Evolutionary conservation across 257 asterid genomes (phyloP).

Genomic region (Ophiorrhiza pumila): DNA sequence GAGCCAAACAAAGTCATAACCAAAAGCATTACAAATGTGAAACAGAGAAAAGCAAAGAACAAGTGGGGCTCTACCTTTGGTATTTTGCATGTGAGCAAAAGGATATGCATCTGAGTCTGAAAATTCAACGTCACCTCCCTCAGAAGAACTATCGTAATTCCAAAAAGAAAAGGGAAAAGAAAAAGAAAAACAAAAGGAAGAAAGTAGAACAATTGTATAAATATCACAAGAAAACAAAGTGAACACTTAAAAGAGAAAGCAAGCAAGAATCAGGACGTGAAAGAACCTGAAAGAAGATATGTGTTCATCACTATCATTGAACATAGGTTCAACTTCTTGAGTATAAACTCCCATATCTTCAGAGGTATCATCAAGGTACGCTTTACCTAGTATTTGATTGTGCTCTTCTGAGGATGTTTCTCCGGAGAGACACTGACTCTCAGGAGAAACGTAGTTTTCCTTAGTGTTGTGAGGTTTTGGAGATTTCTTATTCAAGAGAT

Average conservation of each 20-base stretch:
- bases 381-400: conserved; percentile 28
- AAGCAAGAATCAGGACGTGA: conserved; percentile 17
- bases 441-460: conserved; percentile 23
- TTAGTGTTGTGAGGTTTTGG: conserved; percentile 38
- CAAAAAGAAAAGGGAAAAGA: conserved; percentile 19
- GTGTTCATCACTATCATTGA: conserved; percentile 36
- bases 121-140: conserved; percentile 37
- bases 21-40: background rate
- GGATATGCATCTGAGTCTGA: conserved; percentile 30
- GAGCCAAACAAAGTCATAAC: background rate
- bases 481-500: conserved; percentile 62
- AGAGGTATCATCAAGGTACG: conserved; percentile 28
- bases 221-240: conserved; percentile 17
- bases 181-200: background rate
- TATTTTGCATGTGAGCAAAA: conserved; percentile 28
- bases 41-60: conserved; percentile 6
- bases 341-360: conserved; percentile 33
- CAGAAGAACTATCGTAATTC: conserved; percentile 30
- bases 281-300: conserved; percentile 45
- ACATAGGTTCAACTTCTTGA: conserved; percentile 29
- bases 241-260: conserved; percentile 11
- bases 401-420: conserved; percentile 25
- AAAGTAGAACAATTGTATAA: conserved; percentile 5
- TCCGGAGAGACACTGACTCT: conserved; percentile 33
- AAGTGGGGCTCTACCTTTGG: conserved; percentile 41